Percentiles rank a stretch among this genome's conserved stretches.
Evolutionary conservation across 2,329 filamentous ascomycete genomes (phyloP).

Genomic region (Hymenoscyphus linearis): DNA sequence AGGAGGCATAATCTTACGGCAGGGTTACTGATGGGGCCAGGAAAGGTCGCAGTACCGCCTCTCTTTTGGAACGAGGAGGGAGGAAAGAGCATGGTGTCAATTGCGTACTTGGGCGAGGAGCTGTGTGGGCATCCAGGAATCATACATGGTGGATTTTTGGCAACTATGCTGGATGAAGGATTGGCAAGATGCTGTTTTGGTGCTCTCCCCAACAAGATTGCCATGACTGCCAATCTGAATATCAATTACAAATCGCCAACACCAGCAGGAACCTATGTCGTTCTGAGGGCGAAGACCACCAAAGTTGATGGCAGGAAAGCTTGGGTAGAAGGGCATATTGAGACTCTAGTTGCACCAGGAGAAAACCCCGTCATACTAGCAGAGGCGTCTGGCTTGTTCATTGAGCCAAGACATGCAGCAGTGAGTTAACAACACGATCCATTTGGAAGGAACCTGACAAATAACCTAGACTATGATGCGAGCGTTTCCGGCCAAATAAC

Average conservation of each 20-base stretch:
- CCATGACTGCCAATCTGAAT: constrained; percentile 80
- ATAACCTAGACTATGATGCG: constrained; percentile 20
- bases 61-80: constrained; percentile 67
- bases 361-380: constrained; percentile 64
- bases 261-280: constrained; percentile 68
- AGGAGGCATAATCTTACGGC: constrained; percentile 74
- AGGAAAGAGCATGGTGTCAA: constrained; percentile 63
- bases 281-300: constrained; percentile 72
- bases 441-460: neutral
- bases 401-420: constrained; percentile 78
- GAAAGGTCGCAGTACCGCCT: constrained; percentile 75
- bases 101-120: constrained; percentile 72
- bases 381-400: constrained; percentile 80
- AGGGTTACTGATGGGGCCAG: constrained; percentile 69
- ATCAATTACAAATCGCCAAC: constrained; percentile 79
- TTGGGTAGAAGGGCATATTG: constrained; percentile 84
- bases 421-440: constrained; percentile 20
- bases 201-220: constrained; percentile 78
- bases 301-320: constrained; percentile 91
- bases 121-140: constrained; percentile 88
- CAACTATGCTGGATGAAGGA: constrained; percentile 89
- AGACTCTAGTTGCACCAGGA: constrained; percentile 64
- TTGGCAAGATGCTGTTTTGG: constrained; percentile 83
- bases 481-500: constrained; percentile 19
- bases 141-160: constrained; percentile 83